Base-by-base conservation (phyloP, 108 stramenopile genomes). In the Cylindrotheca fusiformis region DNA sequence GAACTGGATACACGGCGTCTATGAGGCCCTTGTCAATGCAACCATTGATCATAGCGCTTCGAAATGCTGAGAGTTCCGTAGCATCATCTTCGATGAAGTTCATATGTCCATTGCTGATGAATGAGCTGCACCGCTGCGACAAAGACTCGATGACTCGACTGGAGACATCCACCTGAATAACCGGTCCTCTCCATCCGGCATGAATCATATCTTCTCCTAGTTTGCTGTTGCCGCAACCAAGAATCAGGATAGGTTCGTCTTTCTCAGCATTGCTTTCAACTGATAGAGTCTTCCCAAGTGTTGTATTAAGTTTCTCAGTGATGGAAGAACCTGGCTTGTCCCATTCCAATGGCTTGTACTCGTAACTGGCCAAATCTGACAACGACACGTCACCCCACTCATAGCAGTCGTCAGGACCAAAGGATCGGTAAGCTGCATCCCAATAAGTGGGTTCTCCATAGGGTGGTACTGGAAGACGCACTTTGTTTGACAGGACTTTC, bases 1-100 rank as follows among this genome's bases (percentile, higher is more conserved):
- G 98, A 99, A 71, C 63, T 97, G 32, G 81, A 72, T 79, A 88
- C 3, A 93, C 55, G 10, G 77, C 80, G 73, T 93, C 91, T 24
- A 93, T 33, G 63, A 93, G 65, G 19, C 91, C 91, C 71, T 93
- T 93, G 73, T 93, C 91, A 14, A 93, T 24, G 27, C 84, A 78
- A 24, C 85, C 87, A 45, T 76, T 67, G 8, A 93, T 72, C 68
- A 79, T 77, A 1, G 54, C 68, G 18, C 75, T 58, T 27, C 73
- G 69, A 57, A 91, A 79, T 10, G 81, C 68, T 17, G 87, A 84
- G 18, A 91, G 67, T 60, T 75, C 68, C 19, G 74, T 69, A 19
- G 90, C 90, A 77, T 88, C 85, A 45, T 91, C 90, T 48, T 88
- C 68, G 20, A 70, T 62, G 53, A 58, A 78, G 32, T 46, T 78